Percentiles rank a stretch among this genome's conserved stretches.
Evolutionary conservation across 129 eudicot genomes (phyloP).

Genomic region (Pittosporum tobira): DNA sequence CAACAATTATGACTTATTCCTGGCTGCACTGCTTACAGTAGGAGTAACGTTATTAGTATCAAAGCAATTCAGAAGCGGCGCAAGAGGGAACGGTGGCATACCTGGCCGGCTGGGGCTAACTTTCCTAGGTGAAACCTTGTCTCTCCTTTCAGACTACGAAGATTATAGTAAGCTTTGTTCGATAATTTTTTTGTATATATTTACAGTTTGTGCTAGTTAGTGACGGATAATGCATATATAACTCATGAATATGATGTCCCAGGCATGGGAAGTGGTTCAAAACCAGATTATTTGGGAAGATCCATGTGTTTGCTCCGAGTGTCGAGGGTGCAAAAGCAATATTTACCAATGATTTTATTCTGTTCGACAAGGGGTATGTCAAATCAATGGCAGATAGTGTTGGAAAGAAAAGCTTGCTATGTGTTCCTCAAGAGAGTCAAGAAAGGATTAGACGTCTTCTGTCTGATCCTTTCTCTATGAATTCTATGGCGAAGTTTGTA

Average conservation of each 20-base stretch:
- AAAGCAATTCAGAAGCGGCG: slow-evolving; percentile 7
- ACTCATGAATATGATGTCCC: not conserved
- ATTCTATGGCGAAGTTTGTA: slow-evolving; percentile 36
- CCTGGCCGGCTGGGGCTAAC: slow-evolving; percentile 57
- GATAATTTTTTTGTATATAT: too few relatives aligned
- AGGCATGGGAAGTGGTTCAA: slow-evolving; percentile 60
- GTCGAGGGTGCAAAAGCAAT: slow-evolving; percentile 39
- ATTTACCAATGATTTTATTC: slow-evolving; percentile 32
- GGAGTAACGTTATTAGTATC: slow-evolving; percentile 21
- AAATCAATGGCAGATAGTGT: slow-evolving; percentile 54
- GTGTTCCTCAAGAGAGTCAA: slow-evolving; percentile 42
- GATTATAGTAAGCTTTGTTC: slow-evolving; percentile 32
- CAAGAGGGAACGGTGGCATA: slow-evolving; percentile 12
- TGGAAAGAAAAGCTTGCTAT: slow-evolving; percentile 45
- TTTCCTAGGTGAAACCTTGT: slow-evolving; percentile 46
- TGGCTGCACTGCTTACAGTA: slow-evolving; percentile 23
- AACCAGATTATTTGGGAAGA: slow-evolving; percentile 47
- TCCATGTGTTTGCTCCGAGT: slow-evolving; percentile 53
- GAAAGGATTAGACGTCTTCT: slow-evolving; percentile 47
- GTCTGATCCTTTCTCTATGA: slow-evolving; percentile 51
- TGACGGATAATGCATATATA: not conserved
- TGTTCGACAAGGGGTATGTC: slow-evolving; percentile 45
- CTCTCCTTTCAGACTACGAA: slow-evolving; percentile 40
- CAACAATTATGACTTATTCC: slow-evolving; percentile 20
- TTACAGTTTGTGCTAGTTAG: too few relatives aligned